Evolutionary conservation across 257 asterid genomes (phyloP).

Genomic region (Fraxinus anomala): DNA sequence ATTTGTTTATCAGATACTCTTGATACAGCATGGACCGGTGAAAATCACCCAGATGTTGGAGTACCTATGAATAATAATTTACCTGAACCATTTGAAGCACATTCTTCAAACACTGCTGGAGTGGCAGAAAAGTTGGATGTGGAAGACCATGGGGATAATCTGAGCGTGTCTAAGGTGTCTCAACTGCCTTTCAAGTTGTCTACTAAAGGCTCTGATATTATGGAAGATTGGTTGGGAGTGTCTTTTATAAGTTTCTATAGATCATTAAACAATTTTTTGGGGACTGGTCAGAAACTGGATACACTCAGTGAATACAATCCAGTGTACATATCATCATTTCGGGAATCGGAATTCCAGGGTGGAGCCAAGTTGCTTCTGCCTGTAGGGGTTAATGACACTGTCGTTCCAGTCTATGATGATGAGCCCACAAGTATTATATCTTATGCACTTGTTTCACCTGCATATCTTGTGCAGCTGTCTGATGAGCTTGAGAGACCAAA

Average conservation of each 20-base stretch:
- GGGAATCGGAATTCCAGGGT: slow-evolving; percentile 60
- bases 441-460: slow-evolving; percentile 66
- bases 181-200: slow-evolving; percentile 42
- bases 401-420: slow-evolving; percentile 83
- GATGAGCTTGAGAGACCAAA: slow-evolving; percentile 65
- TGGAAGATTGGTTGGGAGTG: slow-evolving; percentile 77
- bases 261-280: slow-evolving; percentile 57
- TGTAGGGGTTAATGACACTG: slow-evolving; percentile 68
- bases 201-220: slow-evolving; percentile 49
- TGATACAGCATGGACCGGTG: slow-evolving; percentile 95
- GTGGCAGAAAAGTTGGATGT: slow-evolving; percentile 45
- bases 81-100: slow-evolving; percentile 42
- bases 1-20: slow-evolving; percentile 74
- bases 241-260: slow-evolving; percentile 71
- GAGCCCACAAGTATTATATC: slow-evolving; percentile 96
- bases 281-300: slow-evolving; percentile 62
- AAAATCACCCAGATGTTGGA: slow-evolving; percentile 46
- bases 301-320: slow-evolving; percentile 60
- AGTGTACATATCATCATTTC: slow-evolving; percentile 68
- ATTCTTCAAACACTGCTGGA: slow-evolving; percentile 41
- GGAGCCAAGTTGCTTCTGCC: slow-evolving; percentile 75
- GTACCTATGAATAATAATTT: slow-evolving; percentile 39
- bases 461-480: slow-evolving; percentile 55
- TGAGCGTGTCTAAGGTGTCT: slow-evolving; percentile 35
- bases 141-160: slow-evolving; percentile 56